Conservation (phyloP, 2,329 filamentous ascomycete genomes). For the Cladosporium colombiae region DNA sequence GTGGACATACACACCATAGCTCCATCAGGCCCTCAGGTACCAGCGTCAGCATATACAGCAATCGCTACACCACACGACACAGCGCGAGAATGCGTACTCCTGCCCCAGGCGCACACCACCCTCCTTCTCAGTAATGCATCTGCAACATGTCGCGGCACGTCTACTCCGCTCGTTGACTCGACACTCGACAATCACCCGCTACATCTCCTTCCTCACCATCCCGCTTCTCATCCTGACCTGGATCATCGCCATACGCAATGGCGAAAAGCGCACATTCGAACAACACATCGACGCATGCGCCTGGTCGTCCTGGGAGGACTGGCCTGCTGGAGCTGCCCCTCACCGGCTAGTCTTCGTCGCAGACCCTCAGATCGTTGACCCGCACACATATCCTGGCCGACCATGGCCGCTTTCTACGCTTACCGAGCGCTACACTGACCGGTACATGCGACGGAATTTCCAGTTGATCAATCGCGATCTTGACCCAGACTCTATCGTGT, state of each 20-base stretch:
- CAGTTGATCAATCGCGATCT: constrained; percentile 72
- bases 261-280: constrained; percentile 77
- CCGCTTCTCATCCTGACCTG: constrained; percentile 66
- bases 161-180: constrained; percentile 14
- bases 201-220: constrained; percentile 16
- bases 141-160: constrained; percentile 19
- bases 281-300: constrained; percentile 69
- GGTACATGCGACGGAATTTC: constrained; percentile 84
- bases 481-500: constrained; percentile 84
- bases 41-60: neutral
- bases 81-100: constrained; percentile 15
- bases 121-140: constrained; percentile 20
- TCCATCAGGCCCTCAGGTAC: neutral
- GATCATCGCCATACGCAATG: constrained; percentile 77
- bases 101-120: neutral
- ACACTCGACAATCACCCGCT: constrained; percentile 11
- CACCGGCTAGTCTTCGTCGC: constrained; percentile 84
- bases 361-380: constrained; percentile 89
- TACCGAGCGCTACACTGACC: constrained; percentile 76
- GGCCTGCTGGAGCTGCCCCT: constrained; percentile 76
- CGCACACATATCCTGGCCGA: constrained; percentile 89
- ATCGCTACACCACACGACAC: neutral
- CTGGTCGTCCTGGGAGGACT: constrained; percentile 89
- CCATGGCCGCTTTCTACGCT: constrained; percentile 69
- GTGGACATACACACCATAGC: neutral